These are phyloP conservation scores for Sherardia arvensis DNA, from an alignment of 257 asterid genomes.

Conservation along the genomic window DNA sequence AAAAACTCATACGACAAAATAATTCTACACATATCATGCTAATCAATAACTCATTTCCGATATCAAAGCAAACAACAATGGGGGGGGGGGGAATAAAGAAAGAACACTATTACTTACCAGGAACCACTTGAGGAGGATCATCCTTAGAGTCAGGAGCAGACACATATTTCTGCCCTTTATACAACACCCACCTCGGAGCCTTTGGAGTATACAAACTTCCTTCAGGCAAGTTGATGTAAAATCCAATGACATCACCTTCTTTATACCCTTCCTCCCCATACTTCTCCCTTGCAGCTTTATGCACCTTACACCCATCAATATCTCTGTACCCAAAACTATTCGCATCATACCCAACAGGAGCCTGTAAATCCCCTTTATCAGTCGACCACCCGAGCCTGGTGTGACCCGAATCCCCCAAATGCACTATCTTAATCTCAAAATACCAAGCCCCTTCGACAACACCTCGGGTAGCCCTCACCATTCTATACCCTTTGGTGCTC, in stretches of 20 bases:
- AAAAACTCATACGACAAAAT: not conserved
- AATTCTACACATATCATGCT: not conserved
- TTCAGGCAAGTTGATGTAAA: slow-evolving; percentile 75
- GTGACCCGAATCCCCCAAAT: slow-evolving; percentile 90
- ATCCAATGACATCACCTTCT: slow-evolving; percentile 88
- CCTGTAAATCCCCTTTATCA: slow-evolving; percentile 95
- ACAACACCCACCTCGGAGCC: slow-evolving; percentile 74
- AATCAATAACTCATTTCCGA: not conserved
- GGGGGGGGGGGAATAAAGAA: too few species aligned
- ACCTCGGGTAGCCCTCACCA: slow-evolving; percentile 95
- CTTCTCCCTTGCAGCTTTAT: slow-evolving; percentile 86
- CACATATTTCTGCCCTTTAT: slow-evolving; percentile 80
- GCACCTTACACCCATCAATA: slow-evolving; percentile 83
- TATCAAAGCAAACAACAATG: not conserved
- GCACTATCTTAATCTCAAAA: slow-evolving; percentile 74
- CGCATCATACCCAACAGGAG: slow-evolving; percentile 93
- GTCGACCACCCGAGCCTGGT: slow-evolving; percentile 93
- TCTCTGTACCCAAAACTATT: slow-evolving; percentile 91
- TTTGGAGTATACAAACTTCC: slow-evolving; percentile 61
- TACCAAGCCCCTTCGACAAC: slow-evolving; percentile 91
- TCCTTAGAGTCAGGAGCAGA: slow-evolving; percentile 59
- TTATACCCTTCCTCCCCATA: slow-evolving; percentile 80
- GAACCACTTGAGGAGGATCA: slow-evolving; percentile 73
- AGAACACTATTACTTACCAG: slow-evolving; percentile 41
- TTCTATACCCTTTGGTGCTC: slow-evolving; percentile 89